phyloP scores from a whole-genome alignment of 305 asterid genomes.

The Fraxinus xanthoxyloides region DNA sequence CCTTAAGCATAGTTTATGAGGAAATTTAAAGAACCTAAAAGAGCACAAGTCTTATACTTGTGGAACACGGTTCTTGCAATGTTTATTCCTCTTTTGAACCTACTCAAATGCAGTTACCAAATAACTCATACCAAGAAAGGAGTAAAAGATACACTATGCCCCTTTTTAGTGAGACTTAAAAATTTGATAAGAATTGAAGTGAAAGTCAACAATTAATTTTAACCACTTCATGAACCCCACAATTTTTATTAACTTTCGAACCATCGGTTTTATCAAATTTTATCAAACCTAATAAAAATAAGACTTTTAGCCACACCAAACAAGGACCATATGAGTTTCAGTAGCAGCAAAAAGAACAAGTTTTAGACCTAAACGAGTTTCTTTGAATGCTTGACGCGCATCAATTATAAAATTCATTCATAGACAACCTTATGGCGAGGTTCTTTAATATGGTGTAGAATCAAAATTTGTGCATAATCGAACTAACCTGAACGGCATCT shows the following conservation, averaged over 20 bases:
- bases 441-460: neutral
- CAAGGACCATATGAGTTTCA: neutral
- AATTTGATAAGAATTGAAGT: neutral
- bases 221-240: neutral
- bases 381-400: neutral
- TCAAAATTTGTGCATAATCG: neutral
- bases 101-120: neutral
- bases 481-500: slow-evolving; percentile 64
- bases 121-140: neutral
- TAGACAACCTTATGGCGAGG: neutral
- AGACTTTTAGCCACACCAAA: neutral
- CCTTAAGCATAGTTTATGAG: neutral
- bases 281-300: neutral
- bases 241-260: neutral
- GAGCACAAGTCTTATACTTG: neutral
- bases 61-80: neutral
- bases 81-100: neutral
- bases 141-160: neutral
- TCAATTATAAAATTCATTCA: neutral
- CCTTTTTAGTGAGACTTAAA: neutral
- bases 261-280: too few species aligned
- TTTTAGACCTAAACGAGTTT: neutral
- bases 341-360: neutral
- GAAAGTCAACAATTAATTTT: too few species aligned
- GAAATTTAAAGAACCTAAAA: neutral